Evolutionary conservation across 176 grass and related monocot species (phyloP), one percentile per base, ranked within the genome.

Genomic region (Carex scoparia): DNA sequence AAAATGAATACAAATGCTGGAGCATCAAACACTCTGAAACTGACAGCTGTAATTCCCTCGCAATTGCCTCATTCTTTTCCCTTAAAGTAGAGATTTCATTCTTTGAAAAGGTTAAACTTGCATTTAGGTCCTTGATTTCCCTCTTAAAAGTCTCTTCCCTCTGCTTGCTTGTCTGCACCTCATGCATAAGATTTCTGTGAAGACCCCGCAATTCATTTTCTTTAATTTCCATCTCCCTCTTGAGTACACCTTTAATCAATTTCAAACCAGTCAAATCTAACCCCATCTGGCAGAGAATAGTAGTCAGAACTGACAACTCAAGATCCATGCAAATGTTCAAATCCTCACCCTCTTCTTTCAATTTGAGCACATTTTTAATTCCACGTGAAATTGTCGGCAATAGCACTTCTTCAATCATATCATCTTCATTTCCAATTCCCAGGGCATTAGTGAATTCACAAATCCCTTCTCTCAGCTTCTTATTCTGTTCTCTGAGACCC

Each of bases 1-100:
- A 90, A 80, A 95, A 93, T 37, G 87, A 89, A 91, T 77, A 93
- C 55, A 94, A 82, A 87, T 95, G 88, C 42, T 93, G 89, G 4
- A 94, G 86, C 83, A 64, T 93, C 86, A 95, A 90, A 61, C 86
- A 86, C 83, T 98, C 89, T 67, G 84, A 61, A 88, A 87, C 73
- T 68, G 91, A 88, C 51, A 75, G 69, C 46, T 89, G 62, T 10
- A 87, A 82, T 77, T 98, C 89, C 55, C 79, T 87, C 18, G 59
- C 89, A 31, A 91, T 37, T 71, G 32, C 75, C 84, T 92, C 85
- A 51, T 85, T 93, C 79, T 92, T 87, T 65, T 88, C 66, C 8
- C 32, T 85, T 67, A 90, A 61, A 77, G 67, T 85, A 62, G 73
- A 59, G 79, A 90, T 86, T 80, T 90, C 88, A 90, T 79, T 59